Evolutionary conservation across 371 early-diverging fungal species (phyloP), one percentile per base, ranked within the genome.

Genomic region (Mortierella sp.): DNA sequence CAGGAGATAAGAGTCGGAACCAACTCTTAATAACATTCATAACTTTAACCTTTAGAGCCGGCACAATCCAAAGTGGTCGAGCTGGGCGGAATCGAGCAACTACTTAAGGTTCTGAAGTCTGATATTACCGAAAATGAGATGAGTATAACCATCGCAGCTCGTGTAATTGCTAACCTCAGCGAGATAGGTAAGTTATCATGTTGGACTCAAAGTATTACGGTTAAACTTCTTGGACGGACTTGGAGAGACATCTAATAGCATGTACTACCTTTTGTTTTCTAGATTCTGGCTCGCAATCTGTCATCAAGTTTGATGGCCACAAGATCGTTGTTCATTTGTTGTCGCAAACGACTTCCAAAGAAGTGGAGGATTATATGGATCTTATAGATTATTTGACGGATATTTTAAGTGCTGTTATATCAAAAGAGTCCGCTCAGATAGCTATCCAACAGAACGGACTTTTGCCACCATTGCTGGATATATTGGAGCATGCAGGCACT

Each of bases 31-130:
- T 9, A 9, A 36, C 13, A 16, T 59, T 1, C 11, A 9, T 4
- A 21, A 16, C 7, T 38, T 59, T 38, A 10, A 6, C 36, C 19
- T 36, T 61, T 66, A 89, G 89, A 86, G 47, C 86, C 87, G 47
- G 86, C 87, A 28, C 86, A 87, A 66, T 66, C 61, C 16, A 83
- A 84, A 38, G 81, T 85, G 4, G 75, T 83, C 40, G 84, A 85
- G 22, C 69, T 76, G 55, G 88, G 76, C 15, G 86, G 84, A 16
- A 83, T 86, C 21, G 70, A 77, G 32, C 61, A 68, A 7, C 67
- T 90, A 38, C 52, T 84, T 15, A 65, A 77, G 8, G 67, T 89
- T 33, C 50, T 90, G 5, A 53, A 84, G n/a, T 72, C 85, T 9
- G 76, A 72, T 47, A 78, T 88, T 65, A 76, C 84, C 1, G 75